Percentiles rank a stretch among this genome's conserved stretches.
Conservation (phyloP, 1,284 basidiomycete species). For the Sporisorium graminicola region DNA sequence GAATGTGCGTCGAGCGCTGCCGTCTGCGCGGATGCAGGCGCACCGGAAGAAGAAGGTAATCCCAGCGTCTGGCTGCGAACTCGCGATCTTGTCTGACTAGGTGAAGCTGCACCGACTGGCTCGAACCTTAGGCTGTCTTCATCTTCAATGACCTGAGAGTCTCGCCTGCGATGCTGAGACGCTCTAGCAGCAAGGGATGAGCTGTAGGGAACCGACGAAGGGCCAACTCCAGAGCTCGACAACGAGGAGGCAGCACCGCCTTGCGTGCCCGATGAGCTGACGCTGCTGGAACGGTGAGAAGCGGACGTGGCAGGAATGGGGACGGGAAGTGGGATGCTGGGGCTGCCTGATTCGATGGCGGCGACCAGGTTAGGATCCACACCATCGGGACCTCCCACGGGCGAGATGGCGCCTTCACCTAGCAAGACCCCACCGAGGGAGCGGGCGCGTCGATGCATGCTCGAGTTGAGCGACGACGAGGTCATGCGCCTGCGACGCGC, state of each 20-base stretch:
- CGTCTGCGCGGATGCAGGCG: slow-evolving; percentile 9
- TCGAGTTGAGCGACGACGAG: slow-evolving; percentile 41
- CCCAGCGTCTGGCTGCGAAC: slow-evolving; percentile 60
- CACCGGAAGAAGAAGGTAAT: slow-evolving; percentile 21
- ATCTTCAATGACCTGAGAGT: slow-evolving; percentile 42
- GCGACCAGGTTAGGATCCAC: slow-evolving; percentile 67
- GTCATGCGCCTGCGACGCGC: slow-evolving; percentile 43
- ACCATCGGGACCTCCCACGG: slow-evolving; percentile 67
- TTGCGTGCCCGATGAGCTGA: slow-evolving; percentile 50
- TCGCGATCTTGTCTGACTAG: slow-evolving; percentile 41
- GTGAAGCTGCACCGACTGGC: slow-evolving; percentile 9
- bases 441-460: slow-evolving; percentile 63
- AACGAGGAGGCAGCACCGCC: slow-evolving; percentile 31
- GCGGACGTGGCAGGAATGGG: slow-evolving; percentile 36
- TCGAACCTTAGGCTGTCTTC: slow-evolving; percentile 20
- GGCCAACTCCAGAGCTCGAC: slow-evolving; percentile 29
- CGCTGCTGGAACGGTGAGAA: slow-evolving; percentile 39
- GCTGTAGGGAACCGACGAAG: slow-evolving; percentile 40
- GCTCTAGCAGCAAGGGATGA: slow-evolving; percentile 19
- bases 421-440: slow-evolving; percentile 61
- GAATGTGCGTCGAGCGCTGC: slow-evolving; percentile 15
- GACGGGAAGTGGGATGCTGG: slow-evolving; percentile 48
- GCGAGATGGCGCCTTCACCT: slow-evolving; percentile 54
- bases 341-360: slow-evolving; percentile 59
- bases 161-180: slow-evolving; percentile 17